Conservation (phyloP, 2,329 filamentous ascomycete species). For the Diaporthe helianthi region DNA sequence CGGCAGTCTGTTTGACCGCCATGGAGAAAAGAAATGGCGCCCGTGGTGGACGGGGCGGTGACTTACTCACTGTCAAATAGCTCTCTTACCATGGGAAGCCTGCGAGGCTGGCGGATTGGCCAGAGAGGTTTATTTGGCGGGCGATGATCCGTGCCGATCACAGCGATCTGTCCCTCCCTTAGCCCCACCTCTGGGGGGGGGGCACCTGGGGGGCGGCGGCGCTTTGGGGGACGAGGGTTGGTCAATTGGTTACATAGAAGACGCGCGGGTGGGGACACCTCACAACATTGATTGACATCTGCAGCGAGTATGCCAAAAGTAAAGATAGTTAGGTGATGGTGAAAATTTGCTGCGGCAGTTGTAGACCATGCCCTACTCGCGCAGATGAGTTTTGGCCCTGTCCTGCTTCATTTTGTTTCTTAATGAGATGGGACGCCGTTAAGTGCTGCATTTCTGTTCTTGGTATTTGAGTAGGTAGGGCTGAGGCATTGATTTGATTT, state of each 20-base stretch:
- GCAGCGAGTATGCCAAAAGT: not conserved
- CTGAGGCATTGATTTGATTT: slow-evolving; percentile 6
- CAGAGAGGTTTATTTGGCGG: not conserved
- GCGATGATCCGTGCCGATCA: slow-evolving; percentile 11
- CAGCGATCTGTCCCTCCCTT: slow-evolving; percentile 12
- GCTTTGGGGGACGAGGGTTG: not conserved
- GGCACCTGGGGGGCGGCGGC: too few relatives aligned
- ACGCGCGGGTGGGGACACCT: not conserved
- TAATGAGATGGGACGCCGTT: not conserved
- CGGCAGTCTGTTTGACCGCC: slow-evolving; percentile 11
- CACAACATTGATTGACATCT: not conserved
- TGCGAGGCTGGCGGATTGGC: not conserved
- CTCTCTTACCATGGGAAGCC: not conserved
- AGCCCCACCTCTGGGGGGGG: too few relatives aligned
- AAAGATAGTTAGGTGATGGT: too few relatives aligned
- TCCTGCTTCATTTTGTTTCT: not conserved
- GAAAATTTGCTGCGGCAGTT: not conserved
- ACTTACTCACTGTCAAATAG: slow-evolving; percentile 11
- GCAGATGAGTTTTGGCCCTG: not conserved
- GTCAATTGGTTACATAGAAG: not conserved
- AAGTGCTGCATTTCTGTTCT: not conserved
- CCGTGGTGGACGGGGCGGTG: not conserved
- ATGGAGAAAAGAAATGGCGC: not conserved
- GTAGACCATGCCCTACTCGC: too few relatives aligned
- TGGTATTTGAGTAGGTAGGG: slow-evolving; percentile 12